Evolutionary conservation across 2,329 filamentous ascomycete species (phyloP).

Genomic region (Microdochium trichocladiopsis): DNA sequence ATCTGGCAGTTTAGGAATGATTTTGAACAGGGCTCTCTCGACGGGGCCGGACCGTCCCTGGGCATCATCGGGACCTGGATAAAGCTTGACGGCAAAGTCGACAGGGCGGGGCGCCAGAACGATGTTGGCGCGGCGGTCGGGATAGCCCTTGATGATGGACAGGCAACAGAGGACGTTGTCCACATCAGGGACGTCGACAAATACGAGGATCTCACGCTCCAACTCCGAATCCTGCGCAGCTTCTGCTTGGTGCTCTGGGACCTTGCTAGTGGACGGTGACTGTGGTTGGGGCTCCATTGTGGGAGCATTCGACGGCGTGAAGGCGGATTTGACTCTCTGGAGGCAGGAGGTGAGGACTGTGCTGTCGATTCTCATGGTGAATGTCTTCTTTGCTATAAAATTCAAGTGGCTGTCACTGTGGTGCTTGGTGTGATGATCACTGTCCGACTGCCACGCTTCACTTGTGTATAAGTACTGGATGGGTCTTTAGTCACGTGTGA

Average conservation of each 20-base stretch:
- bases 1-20: background rate
- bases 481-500: too few relatives aligned
- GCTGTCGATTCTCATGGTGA: background rate
- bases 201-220: background rate
- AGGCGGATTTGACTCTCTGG: background rate
- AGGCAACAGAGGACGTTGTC: background rate
- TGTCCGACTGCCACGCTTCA: too few relatives aligned
- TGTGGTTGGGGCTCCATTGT: background rate
- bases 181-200: background rate
- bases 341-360: background rate
- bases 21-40: too few relatives aligned
- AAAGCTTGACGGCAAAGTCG: background rate
- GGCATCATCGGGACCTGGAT: too few relatives aligned
- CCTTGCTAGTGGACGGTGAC: background rate
- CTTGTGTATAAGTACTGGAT: too few relatives aligned
- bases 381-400: too few relatives aligned
- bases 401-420: too few relatives aligned
- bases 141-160: background rate
- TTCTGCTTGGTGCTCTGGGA: background rate
- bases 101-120: background rate
- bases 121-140: background rate
- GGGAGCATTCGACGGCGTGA: background rate
- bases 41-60: too few relatives aligned
- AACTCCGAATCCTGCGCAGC: background rate
- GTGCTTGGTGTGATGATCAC: too few relatives aligned